Percentiles rank a stretch among this genome's conserved stretches.
Evolutionary conservation across 305 asterid genomes (phyloP).

Genomic region (Fraxinus sp.): DNA sequence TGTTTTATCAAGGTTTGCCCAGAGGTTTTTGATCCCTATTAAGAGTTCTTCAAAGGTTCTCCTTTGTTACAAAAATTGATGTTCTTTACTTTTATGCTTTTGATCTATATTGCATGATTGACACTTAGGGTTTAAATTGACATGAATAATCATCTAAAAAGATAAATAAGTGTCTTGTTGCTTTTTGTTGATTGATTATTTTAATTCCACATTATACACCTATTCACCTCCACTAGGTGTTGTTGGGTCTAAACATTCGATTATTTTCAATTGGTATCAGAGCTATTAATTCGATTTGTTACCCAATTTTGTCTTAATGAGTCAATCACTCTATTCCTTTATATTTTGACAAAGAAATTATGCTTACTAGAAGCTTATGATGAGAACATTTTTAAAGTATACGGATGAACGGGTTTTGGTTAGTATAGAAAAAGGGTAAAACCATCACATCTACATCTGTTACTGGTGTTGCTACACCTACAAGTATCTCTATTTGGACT

Average conservation of each 20-base stretch:
- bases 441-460: too few relatives aligned
- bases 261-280: neutral
- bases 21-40: neutral
- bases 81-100: neutral
- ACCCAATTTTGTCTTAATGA: too few relatives aligned
- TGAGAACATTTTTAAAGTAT: neutral
- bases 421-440: too few relatives aligned
- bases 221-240: neutral
- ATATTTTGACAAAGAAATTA: neutral
- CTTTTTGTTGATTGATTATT: too few relatives aligned
- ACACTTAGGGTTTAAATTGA: too few relatives aligned
- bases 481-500: neutral
- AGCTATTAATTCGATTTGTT: too few relatives aligned
- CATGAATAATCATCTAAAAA: too few relatives aligned
- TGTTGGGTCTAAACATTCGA: too few relatives aligned
- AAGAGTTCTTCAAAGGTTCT: neutral
- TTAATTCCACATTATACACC: neutral
- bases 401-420: neutral
- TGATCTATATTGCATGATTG: too few relatives aligned
- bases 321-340: neutral
- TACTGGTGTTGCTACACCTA: neutral
- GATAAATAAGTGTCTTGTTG: too few relatives aligned
- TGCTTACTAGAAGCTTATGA: neutral
- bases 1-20: neutral
- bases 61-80: neutral